These are phyloP conservation scores for Phellinidium pouzarii DNA, from an alignment of 1,284 basidiomycete species.

Conservation along the genomic window DNA sequence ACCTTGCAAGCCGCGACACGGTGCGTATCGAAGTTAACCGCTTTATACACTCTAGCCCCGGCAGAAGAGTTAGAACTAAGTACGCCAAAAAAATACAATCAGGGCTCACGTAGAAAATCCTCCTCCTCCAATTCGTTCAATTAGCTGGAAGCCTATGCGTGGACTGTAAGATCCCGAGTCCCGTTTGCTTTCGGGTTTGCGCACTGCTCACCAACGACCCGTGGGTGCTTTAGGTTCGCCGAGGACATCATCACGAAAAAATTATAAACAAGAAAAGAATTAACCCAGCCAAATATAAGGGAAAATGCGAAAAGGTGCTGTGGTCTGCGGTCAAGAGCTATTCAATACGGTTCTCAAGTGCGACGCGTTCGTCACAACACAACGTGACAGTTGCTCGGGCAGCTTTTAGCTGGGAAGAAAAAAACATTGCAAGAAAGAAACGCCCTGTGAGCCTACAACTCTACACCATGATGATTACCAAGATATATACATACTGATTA, in stretches of 20 bases:
- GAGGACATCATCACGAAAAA: background rate
- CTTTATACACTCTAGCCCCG: conserved; percentile 66
- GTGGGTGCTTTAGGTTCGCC: conserved; percentile 14
- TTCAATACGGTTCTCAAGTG: too few relatives aligned
- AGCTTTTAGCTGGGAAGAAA: too few relatives aligned
- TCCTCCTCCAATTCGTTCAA: conserved; percentile 76
- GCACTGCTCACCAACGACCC: conserved; percentile 13
- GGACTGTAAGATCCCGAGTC: background rate
- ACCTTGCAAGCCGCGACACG: conserved; percentile 84
- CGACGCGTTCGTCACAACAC: too few relatives aligned
- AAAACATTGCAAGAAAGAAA: background rate
- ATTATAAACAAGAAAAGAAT: background rate
- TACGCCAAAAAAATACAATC: background rate
- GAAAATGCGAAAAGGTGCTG: background rate
- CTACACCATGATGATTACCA: background rate
- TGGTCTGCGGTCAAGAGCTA: background rate
- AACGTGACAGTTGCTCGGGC: too few relatives aligned
- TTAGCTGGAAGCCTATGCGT: conserved; percentile 53
- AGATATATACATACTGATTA: background rate
- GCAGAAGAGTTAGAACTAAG: background rate
- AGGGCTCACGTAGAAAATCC: conserved; percentile 70
- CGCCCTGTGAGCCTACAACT: background rate
- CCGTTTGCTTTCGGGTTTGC: background rate
- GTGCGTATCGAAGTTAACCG: conserved; percentile 60
- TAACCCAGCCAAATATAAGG: background rate